Conservation (phyloP, 1,139 yeast genomes). For the Yamadazyma aaseri region DNA sequence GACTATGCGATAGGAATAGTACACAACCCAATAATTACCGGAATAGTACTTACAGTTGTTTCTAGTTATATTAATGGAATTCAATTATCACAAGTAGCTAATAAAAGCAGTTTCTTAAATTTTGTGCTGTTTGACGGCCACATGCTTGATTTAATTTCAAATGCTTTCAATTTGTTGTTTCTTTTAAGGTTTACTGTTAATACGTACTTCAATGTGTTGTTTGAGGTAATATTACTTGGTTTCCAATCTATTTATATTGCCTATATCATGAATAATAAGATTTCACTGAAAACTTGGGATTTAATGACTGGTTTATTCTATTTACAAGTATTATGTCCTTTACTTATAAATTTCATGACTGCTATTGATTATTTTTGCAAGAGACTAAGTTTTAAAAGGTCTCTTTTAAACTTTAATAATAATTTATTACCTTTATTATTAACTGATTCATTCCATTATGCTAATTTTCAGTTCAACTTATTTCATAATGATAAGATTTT, state of each 20-base stretch:
- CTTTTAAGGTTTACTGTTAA: conserved; percentile 7
- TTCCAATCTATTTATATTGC: conserved; percentile 10
- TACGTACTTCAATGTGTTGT: not conserved
- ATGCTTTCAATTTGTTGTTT: conserved; percentile 9
- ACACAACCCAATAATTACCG: conserved; percentile 6
- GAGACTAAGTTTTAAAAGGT: conserved; percentile 1
- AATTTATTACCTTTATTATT: conserved; percentile 28
- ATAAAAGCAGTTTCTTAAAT: conserved; percentile 1
- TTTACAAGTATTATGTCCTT: conserved; percentile 9
- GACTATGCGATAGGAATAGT: conserved; percentile 2
- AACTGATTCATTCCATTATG: conserved; percentile 25
- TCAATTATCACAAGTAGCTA: conserved; percentile 1
- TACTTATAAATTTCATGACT: conserved; percentile 7
- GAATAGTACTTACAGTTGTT: conserved; percentile 2
- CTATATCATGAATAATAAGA: not conserved
- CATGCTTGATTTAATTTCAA: conserved; percentile 7
- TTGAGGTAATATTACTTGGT: conserved; percentile 17
- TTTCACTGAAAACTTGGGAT: not conserved
- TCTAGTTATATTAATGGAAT: conserved; percentile 3
- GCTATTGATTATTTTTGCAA: conserved; percentile 4
- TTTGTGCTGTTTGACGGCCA: conserved; percentile 3
- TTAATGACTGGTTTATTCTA: conserved; percentile 4
- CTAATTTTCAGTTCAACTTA: conserved; percentile 19
- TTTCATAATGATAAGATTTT: conserved; percentile 5
- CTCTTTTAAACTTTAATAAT: conserved; percentile 19